Conservation (phyloP, 257 asterid genomes). For the Nicotiana noctiflora region DNA sequence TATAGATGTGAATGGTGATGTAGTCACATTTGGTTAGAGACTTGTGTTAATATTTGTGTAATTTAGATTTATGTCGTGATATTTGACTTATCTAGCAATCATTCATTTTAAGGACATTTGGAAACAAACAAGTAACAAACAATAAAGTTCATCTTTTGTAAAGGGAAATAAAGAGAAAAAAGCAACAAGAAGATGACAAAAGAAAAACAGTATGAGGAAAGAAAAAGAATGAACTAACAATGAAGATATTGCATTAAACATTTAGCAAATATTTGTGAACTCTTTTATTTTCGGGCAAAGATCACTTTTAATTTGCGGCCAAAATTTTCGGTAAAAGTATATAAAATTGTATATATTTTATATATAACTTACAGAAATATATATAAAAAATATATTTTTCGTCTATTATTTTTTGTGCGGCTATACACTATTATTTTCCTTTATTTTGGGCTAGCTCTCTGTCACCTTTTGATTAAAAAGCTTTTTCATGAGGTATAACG, state of each 20-base stretch:
- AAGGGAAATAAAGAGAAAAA: background rate
- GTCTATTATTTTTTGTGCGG: no score
- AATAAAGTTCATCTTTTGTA: background rate
- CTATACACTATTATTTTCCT: no score
- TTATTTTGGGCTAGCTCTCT: background rate
- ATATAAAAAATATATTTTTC: no score
- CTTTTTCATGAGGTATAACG: background rate
- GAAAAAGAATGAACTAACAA: background rate
- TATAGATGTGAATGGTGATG: background rate
- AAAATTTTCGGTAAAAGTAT: no score
- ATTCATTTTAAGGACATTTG: background rate
- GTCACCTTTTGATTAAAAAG: background rate
- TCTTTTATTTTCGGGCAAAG: background rate
- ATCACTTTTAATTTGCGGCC: no score
- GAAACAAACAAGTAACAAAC: conserved; percentile 8
- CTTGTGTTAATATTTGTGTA: background rate
- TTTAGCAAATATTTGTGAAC: background rate
- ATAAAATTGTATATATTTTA: no score
- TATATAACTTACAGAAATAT: no score
- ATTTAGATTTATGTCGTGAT: background rate
- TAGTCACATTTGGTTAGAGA: background rate
- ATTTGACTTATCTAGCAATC: conserved; percentile 8
- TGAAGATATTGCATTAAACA: background rate
- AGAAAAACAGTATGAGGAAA: background rate
- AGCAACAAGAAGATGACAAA: conserved; percentile 7